Base-by-base conservation (phyloP, 2,329 filamentous ascomycete genomes). In the Zymoseptoria crescenta region DNA sequence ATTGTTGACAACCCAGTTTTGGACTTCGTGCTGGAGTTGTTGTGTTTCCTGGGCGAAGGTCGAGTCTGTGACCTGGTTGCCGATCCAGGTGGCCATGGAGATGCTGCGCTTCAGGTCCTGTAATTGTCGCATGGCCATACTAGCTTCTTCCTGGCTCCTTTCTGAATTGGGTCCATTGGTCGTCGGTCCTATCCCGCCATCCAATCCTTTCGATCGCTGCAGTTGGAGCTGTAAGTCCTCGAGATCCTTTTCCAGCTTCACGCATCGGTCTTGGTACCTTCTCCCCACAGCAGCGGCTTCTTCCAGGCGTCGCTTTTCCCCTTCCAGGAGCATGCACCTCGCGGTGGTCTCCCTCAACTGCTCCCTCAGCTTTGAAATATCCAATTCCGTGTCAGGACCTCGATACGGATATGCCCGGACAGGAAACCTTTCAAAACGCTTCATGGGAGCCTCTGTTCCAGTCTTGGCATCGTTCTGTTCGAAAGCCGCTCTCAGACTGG, bases 1-100 rank as follows among this genome's bases (percentile, higher is more conserved):
- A 69, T 87, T 83, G 27, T 82, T 81, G 65, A 90, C 84, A 3
- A 87, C 82, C 87, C 87, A 91, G 66, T 90, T 89, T 74, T 89
- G 86, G 65, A 89, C 73, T 24, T 86, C 82, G 66, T 89, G 87
- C 20, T 83, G 82, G 52, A 90, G 71, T 59, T 81, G 78, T 54
- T 64, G 63, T 77, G 88, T 83, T 8, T 79, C 78, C 55, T 87
- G 83, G 1, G 77, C 81, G 68, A 90, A 82, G 9, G 84, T 83
- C 71, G 87, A 84, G 67, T 91, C 87, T 62, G 84, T 85, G 52
- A 77, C 73, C 62, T 86, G 82, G 21, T 81, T 81, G 29, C 84
- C 83, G 54, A 80, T 77, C 30, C 85, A 77, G 8, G 86, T 88
- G 62, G 82, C 83, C 21, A 80, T 83, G 67, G 87, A 88, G 59